Evolutionary conservation across 352 stramenopile species (phyloP), one percentile per base, ranked within the genome.

Genomic region (Phytophthora colocasiae): DNA sequence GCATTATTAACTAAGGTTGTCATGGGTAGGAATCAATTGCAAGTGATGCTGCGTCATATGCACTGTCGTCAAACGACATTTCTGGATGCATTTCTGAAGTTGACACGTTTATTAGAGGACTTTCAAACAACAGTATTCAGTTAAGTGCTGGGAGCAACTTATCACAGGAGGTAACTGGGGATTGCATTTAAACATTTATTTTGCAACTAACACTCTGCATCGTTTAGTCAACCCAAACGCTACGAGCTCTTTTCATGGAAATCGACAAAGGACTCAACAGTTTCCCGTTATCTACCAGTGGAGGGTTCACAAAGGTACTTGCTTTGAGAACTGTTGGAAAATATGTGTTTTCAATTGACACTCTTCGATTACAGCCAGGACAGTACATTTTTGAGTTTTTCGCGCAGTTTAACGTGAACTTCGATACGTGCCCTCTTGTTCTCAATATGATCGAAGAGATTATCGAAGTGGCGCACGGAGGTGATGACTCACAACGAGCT

Each of bases 31-130:
- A 97, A 70, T 95, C 87, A 4, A 85, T 97, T 29, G 92, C 88
- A 0, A 97, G 91, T 36, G 97, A 99, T 9, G 95, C 94, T 10
- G 93, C 97, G 11, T 99, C 97, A 6, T 99, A 99, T 71, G 91
- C 98, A 26, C 73, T 99, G 3, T 98, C 87, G 1, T 98, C 90
- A 17, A 87, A 79, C 6, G 94, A 99, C 63, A 93, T 99, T 48
- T 85, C 86, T n/a, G 92, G 89, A 24, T 98, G 95, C 36, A 92
- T 99, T 15, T 66, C 78, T 6, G 98, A 99, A 80, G 86, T 99
- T 26, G 77, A 98, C 39, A 83, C 92, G 46, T 96, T 95, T 45
- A 87, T 93, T 22, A 78, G 77, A 27, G 85, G 72, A 14, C 66
- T 95, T 8, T 80, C 60, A 11, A 87, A 90, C 12, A 79, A 89